These are phyloP conservation scores for Alternaria sp. DNA, from an alignment of 2,329 filamentous ascomycete species.

Conservation along the genomic window DNA sequence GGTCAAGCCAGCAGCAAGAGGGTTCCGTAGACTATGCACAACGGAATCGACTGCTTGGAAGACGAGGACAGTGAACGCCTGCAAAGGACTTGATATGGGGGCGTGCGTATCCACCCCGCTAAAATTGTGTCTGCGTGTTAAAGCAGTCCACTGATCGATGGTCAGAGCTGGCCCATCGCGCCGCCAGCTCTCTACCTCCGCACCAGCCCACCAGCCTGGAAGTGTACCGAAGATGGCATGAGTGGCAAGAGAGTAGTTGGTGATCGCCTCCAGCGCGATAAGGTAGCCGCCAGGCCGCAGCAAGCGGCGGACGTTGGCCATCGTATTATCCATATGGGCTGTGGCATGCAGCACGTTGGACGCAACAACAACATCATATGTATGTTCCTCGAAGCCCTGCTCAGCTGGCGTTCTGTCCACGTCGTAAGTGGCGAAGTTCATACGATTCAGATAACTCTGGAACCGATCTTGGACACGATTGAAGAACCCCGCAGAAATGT, in stretches of 20 bases:
- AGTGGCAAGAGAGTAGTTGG: slow-evolving; percentile 13
- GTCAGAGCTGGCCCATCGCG: slow-evolving; percentile 8
- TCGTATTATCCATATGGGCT: slow-evolving; percentile 12
- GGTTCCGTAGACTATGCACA: slow-evolving; percentile 2
- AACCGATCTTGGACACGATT: slow-evolving; percentile 10
- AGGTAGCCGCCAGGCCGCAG: slow-evolving; percentile 56
- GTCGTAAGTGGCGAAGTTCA: slow-evolving; percentile 48
- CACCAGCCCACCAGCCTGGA: slow-evolving; percentile 52
- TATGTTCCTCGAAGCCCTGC: slow-evolving; percentile 21
- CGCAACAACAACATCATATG: slow-evolving; percentile 31
- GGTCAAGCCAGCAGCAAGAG: neutral
- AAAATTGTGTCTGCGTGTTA: slow-evolving; percentile 15
- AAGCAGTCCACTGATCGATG: slow-evolving; percentile 31
- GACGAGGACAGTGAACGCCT: slow-evolving; percentile 11
- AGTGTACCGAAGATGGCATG: slow-evolving; percentile 44
- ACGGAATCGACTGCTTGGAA: slow-evolving; percentile 15
- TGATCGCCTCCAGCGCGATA: slow-evolving; percentile 39
- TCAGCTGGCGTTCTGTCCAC: neutral
- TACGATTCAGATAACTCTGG: neutral
- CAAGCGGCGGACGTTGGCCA: slow-evolving; percentile 24
- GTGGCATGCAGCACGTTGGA: slow-evolving; percentile 26
- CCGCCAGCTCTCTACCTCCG: slow-evolving; percentile 21
- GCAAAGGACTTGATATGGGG: slow-evolving; percentile 8
- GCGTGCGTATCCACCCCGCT: slow-evolving; percentile 19
- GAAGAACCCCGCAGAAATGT: slow-evolving; percentile 33